Base-by-base conservation (phyloP, 1,284 basidiomycete species). In the Tilletia caries region DNA sequence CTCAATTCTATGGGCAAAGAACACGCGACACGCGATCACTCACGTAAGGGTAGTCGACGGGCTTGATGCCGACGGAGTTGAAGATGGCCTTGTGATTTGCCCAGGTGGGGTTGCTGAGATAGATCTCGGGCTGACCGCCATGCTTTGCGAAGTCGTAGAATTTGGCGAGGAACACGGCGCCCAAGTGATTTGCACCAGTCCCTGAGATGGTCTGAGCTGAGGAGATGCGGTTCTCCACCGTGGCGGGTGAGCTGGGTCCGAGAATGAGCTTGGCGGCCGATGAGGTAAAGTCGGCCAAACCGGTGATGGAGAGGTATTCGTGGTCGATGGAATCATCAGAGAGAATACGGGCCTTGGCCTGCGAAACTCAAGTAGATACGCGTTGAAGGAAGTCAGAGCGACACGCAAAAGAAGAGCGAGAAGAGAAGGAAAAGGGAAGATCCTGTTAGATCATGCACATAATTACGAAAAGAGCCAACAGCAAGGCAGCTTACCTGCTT, bases 141-240 rank as follows among this genome's bases (percentile, higher is more conserved):
- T 34, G 33, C 66, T 87, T 85, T 58, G 73, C 73, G 71, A 77
- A 83, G 48, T 86, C 84, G 85, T 95, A 97, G 85, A 93, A 95
- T 68, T 88, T 88, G 71, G 89, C 89, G 70, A 98, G 86, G 86
- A 98, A 98, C 64, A 92, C 85, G 1, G 90, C 93, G 34, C 91
- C 96, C 34, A 97, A 87, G 83, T 96, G 93, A 84, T 97, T 92
- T 65, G 94, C 95, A 70, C 96, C 95, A 0, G 95, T 98, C 43
- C 95, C 92, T 20, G 94, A 96, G 77, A 96, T 91, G 15, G 94
- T 95, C 71, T 83, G 81, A n/a, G 78, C 79, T 27, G 75, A 75
- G 41, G 77, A 72, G 2, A 83, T 72, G 43, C 81, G 78, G 50
- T 86, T 86, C 76, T 94, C 90, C 72, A 86, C 85, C 76, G 95